Evolutionary conservation across 768 basidiomycete genomes (phyloP), one percentile per base, ranked within the genome.

Genomic region (Peribolospora kevripleyi): DNA sequence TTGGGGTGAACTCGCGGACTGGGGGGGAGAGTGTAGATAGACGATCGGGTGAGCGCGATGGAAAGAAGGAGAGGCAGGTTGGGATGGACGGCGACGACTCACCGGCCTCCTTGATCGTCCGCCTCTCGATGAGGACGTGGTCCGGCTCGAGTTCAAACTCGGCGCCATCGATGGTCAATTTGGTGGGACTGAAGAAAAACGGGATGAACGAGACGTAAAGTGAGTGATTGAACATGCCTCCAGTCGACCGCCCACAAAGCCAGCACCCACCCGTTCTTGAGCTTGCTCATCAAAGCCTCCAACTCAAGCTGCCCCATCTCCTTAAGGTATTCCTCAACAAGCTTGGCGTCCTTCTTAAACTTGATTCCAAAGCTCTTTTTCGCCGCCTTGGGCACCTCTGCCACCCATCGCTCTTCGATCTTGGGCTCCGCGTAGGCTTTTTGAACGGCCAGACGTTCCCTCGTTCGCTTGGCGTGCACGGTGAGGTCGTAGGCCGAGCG

Each of bases 1-100:
- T 97, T 43, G 91, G 93, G 54, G 79, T 86, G 70, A 76, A 93
- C 69, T 95, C 90, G 60, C 91, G 84, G 60, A 85, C 88, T 93
- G 65, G 0, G 55, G 54, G 54, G 52, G 50, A 51, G 53, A 38
- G n/a, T 60, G 55, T 61, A n/a, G 54, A 52, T 54, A 49, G 14
- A n/a, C 6, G 14, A 42, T 9, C 38, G 14, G 40, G 9, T 48
- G 38, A 6, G 46, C 37, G 48, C 49, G 25, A 48, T 9, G 54
- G 47, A 37, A 52, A 43, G 52, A 51, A 25, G 11, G 11, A 37
- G 11, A 38, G n/a, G 38, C 3, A n/a, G 3, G 48, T 60, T 58
- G 60, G 58, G 13, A 6, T 25, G 25, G 10, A 25, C 38, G n/a
- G n/a, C n/a, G 51, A 50, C 3, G 1, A 63, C 71, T 58, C 45